phyloP scores from a whole-genome alignment of 495 filamentous ascomycete species.

The Talaromyces adpressus region DNA sequence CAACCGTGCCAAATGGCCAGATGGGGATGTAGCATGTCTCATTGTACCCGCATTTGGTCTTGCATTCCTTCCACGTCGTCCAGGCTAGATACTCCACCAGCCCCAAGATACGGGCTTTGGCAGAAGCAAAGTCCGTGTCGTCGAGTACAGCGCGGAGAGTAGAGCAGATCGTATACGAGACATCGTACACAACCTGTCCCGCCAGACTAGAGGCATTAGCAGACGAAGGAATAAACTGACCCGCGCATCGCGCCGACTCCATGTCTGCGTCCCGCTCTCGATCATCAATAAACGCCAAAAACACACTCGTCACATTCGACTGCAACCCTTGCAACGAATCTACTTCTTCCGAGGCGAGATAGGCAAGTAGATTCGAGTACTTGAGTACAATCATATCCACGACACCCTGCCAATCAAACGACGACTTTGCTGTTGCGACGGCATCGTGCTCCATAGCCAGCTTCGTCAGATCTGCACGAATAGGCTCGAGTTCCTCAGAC shows the following conservation, averaged over 20 bases:
- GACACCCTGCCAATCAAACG: conserved; percentile 8
- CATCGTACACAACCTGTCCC: conserved; percentile 34
- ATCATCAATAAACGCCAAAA: conserved; percentile 47
- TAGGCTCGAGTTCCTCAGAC: neutral
- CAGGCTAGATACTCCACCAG: conserved; percentile 49
- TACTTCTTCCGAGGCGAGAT: conserved; percentile 12
- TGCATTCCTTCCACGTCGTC: conserved; percentile 56
- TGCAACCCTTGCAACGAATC: conserved; percentile 25
- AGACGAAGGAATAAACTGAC: conserved; percentile 29
- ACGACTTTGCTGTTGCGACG: neutral
- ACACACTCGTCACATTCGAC: conserved; percentile 35
- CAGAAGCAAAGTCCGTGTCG: conserved; percentile 16
- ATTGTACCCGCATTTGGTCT: conserved; percentile 39
- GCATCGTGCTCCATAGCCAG: conserved; percentile 23
- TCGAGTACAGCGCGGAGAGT: conserved; percentile 36
- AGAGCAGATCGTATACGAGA: conserved; percentile 43
- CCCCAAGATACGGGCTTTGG: conserved; percentile 20
- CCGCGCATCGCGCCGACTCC: conserved; percentile 41
- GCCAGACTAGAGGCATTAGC: conserved; percentile 12
- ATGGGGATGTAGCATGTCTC: conserved; percentile 63
- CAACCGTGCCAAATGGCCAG: conserved; percentile 52
- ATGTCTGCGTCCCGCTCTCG: conserved; percentile 21
- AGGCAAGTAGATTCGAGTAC: conserved; percentile 6
- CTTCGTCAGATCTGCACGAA: conserved; percentile 6
- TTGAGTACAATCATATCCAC: conserved; percentile 23